Evolutionary conservation across 495 filamentous ascomycete species (phyloP), one percentile per base, ranked within the genome.

Genomic region (Clavariopsis aquatica): DNA sequence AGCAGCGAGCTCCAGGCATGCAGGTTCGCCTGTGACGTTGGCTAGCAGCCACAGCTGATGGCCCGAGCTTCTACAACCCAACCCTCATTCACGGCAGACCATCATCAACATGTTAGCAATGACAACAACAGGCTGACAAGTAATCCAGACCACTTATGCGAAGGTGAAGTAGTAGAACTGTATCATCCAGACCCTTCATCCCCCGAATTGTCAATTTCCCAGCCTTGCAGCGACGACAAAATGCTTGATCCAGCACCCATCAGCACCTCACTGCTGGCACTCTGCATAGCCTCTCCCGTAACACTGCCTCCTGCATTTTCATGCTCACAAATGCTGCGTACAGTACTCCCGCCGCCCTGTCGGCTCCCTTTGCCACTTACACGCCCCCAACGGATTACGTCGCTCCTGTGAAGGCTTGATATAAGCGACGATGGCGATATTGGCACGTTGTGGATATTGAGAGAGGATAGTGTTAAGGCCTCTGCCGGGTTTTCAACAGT

Each of bases 351-450:
- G 23, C 38, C 43, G 19, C 36, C 20, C n/a, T n/a, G 20, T 12
- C 22, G 12, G 17, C 38, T 43, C n/a, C 8, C 38, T 43, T 43
- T 17, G 12, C 38, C 38, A 17, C 38, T 17, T n/a, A 43, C n/a
- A n/a, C 38, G 38, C 2, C 38, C 38, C 38, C 38, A 43, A 9
- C n/a, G 38, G 4, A 43, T 17, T 17, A 17, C 13, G 8, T 51
- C 45, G 46, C 57, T 52, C n/a, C n/a, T 26, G 15, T 46, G 58
- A 10, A 62, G 28, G 19, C 58, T 62, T 5, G 58, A 62, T 10
- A 62, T 43, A 17, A 43, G 38, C 5, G 38, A 43, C 38, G 13
- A 43, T 2, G 38, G 38, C 12, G 38, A n/a, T 5, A 12, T 12
- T 12, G 31, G 31, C n/a, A 12, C 31, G 12, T 34, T 12, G 31